Evolutionary conservation across 371 early-diverging fungal species (phyloP).

Genomic region (Nematocida ironsii): DNA sequence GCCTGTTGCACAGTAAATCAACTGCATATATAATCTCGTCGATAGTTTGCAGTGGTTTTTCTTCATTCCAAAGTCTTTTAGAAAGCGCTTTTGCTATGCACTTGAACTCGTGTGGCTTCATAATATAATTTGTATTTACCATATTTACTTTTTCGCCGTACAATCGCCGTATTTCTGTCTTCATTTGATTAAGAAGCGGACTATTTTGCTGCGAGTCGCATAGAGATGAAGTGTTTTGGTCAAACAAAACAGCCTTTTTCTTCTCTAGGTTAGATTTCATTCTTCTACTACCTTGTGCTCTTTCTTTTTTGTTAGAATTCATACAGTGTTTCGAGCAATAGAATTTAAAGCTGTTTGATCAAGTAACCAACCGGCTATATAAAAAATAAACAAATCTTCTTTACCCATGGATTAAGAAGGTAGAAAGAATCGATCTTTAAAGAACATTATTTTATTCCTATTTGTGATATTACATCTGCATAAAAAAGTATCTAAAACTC

Average conservation of each 20-base stretch:
- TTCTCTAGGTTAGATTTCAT: neutral
- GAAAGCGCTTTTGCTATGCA: slow-evolving; percentile 45
- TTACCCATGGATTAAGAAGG: slow-evolving; percentile 17
- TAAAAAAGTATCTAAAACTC: no score
- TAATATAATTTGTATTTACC: slow-evolving; percentile 53
- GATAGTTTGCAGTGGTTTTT: slow-evolving; percentile 31
- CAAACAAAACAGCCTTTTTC: neutral
- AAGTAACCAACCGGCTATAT: slow-evolving; percentile 26
- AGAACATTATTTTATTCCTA: neutral
- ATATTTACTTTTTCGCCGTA: slow-evolving; percentile 61
- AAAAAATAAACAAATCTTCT: slow-evolving; percentile 33
- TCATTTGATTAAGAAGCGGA: slow-evolving; percentile 49
- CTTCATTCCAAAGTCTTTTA: slow-evolving; percentile 40
- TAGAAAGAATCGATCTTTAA: neutral
- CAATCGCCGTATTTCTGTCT: slow-evolving; percentile 46
- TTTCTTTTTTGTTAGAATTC: neutral
- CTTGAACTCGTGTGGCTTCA: slow-evolving; percentile 59
- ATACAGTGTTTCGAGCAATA: slow-evolving; percentile 2
- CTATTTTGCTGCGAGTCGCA: neutral
- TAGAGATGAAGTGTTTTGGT: neutral
- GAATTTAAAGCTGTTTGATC: neutral
- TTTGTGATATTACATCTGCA: no score
- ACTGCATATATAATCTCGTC: slow-evolving; percentile 54
- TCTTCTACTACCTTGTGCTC: neutral
- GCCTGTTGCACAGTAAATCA: slow-evolving; percentile 31